Evolutionary conservation across 306 rosid species (phyloP), one percentile per base, ranked within the genome.

Genomic region (Glycyrrhiza uralensis): DNA sequence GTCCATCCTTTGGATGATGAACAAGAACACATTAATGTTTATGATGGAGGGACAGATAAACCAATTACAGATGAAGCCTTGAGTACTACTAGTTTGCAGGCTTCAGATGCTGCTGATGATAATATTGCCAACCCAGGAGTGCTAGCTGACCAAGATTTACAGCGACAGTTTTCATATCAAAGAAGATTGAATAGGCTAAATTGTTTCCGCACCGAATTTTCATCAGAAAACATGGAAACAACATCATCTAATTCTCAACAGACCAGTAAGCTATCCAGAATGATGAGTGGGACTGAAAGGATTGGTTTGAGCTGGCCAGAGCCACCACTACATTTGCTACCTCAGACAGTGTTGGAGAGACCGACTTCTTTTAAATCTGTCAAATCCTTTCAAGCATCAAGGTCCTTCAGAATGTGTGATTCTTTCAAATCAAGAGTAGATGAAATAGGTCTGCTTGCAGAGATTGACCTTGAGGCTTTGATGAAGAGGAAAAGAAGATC

Each of bases 251-350:
- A n/a, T 54, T 17, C 81, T 50, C 90, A 46, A 84, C 64, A 54
- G 44, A 78, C 22, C 17, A 72, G 63, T 49, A 84, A 80, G 60
- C 82, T 90, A 76, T 79, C 85, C 50, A 87, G 75, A 85, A 86
- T 87, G 83, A 83, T 87, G 45, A 93, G 97, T 56, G 85, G 88
- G 7, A 54, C 89, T 60, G 97, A 93, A 62, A 90, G 94, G 84
- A 86, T 90, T 74, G 97, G 97, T 76, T 86, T 93, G 79, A 86
- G 86, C 52, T 93, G 98, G 98, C 98, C 98, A 12, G 98, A 93
- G 71, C 89, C 81, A 61, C 97, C 94, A 7, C 61, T 90, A 47
- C 83, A 89, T 82, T 76, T 88, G 83, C 62, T 87, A 28, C 59
- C 96, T 11, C 83, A 81, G 71, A 59, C 12, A 61, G 61, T 79